Evolutionary conservation across 2,329 filamentous ascomycete genomes (phyloP).

Genomic region (Ceratocystis destructans): DNA sequence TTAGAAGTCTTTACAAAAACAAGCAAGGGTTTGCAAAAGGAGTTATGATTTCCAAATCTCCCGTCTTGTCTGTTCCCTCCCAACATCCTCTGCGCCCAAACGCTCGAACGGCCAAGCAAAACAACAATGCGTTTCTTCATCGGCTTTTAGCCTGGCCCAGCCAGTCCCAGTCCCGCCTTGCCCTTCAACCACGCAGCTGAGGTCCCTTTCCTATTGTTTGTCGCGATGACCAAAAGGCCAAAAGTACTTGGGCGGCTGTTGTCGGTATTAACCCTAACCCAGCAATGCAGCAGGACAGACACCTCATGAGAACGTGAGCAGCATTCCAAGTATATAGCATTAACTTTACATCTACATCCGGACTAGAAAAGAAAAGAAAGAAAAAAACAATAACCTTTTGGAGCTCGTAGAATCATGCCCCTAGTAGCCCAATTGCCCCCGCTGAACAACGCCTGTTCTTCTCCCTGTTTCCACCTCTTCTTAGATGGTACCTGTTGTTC

Average conservation of each 20-base stretch:
- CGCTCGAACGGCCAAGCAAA: not conserved
- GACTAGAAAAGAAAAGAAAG: not conserved
- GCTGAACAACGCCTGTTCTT: not conserved
- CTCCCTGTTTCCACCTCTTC: not conserved
- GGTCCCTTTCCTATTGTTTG: not conserved
- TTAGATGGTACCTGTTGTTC: conserved; percentile 13
- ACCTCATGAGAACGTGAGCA: not conserved
- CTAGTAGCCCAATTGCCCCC: not conserved
- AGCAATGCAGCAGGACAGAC: not conserved
- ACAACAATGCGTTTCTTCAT: not conserved
- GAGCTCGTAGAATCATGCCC: not conserved
- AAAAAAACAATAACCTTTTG: not conserved
- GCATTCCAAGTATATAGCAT: not conserved
- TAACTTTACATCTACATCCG: not conserved
- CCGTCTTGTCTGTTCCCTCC: not conserved
- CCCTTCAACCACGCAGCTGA: not conserved
- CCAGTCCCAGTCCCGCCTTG: not conserved
- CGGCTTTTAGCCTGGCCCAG: too few species aligned
- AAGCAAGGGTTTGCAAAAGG: not conserved
- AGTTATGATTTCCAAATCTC: not conserved
- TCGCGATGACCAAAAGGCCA: not conserved
- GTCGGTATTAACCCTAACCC: not conserved
- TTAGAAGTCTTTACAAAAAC: not conserved
- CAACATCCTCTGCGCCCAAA: not conserved
- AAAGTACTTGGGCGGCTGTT: not conserved